Evolutionary conservation across 1,284 basidiomycete species (phyloP).

Genomic region (Xerocomus nothofagi): DNA sequence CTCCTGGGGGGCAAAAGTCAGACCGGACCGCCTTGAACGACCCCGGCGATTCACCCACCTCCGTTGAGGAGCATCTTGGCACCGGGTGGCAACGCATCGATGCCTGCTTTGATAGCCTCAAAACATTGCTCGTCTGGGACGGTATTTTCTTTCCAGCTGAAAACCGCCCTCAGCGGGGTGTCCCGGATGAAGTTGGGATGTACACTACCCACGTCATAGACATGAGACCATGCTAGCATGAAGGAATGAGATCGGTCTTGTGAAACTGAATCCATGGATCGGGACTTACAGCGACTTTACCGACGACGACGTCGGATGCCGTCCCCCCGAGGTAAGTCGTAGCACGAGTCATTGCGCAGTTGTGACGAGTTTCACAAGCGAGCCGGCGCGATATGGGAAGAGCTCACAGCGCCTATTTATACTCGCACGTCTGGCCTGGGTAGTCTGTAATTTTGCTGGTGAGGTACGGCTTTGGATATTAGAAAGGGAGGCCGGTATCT

Average conservation of each 20-base stretch:
- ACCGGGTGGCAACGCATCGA: constrained; percentile 48
- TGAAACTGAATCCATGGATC: neutral
- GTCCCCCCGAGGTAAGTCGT: constrained; percentile 36
- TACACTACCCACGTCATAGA: constrained; percentile 23
- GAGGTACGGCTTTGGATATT: neutral
- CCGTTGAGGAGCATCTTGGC: constrained; percentile 51
- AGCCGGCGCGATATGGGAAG: neutral
- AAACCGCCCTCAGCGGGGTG: neutral
- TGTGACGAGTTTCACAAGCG: neutral
- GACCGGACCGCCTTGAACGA: neutral
- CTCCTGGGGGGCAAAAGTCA: constrained; percentile 14
- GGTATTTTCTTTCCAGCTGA: constrained; percentile 19
- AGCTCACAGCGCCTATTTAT: neutral
- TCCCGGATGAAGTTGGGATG: neutral
- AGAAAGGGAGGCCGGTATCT: neutral
- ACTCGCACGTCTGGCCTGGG: neutral
- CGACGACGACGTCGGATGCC: constrained; percentile 26
- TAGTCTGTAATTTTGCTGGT: neutral
- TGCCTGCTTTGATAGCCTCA: constrained; percentile 60
- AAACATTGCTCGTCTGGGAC: constrained; percentile 56
- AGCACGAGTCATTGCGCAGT: constrained; percentile 15
- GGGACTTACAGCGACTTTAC: constrained; percentile 36
- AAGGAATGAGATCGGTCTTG: neutral
- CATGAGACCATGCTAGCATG: constrained; percentile 26
- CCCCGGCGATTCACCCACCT: constrained; percentile 32